A percentile compares a stretch with the other conserved stretches of the same genome.
phyloP scores from a whole-genome alignment of 768 basidiomycete genomes.

The Boletus reticuloceps region DNA sequence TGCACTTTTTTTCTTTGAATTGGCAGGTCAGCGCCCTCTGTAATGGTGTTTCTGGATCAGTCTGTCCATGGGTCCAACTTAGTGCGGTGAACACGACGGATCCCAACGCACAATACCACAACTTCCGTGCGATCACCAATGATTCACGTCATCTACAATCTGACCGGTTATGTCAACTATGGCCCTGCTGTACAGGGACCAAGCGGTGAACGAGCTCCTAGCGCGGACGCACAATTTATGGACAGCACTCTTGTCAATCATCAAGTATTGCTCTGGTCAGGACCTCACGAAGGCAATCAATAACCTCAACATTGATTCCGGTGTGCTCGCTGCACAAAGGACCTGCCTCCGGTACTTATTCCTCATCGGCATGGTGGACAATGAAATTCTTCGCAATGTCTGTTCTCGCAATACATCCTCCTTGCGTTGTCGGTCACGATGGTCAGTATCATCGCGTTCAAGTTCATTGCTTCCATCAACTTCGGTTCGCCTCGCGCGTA shows the following conservation, averaged over 20 bases:
- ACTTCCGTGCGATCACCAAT: conserved; percentile 86
- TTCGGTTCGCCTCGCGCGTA: too few species aligned
- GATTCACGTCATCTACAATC: conserved; percentile 92
- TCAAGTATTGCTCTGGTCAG: conserved; percentile 64
- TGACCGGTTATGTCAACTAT: conserved; percentile 74
- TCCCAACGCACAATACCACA: conserved; percentile 87
- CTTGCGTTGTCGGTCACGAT: conserved; percentile 68
- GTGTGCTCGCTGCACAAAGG: conserved; percentile 59
- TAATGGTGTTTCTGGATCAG: conserved; percentile 74
- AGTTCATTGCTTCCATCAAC: too few species aligned
- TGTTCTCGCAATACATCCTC: conserved; percentile 80
- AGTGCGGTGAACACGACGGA: too few species aligned
- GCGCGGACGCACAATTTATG: conserved; percentile 65
- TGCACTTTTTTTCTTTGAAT: too few species aligned
- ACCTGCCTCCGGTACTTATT: too few species aligned
- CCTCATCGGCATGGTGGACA: too few species aligned
- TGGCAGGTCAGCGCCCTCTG: conserved; percentile 48
- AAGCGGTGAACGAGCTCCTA: conserved; percentile 42
- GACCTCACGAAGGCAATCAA: conserved; percentile 59
- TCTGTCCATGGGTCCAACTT: conserved; percentile 77
- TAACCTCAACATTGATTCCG: conserved; percentile 54
- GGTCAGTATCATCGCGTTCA: too few species aligned
- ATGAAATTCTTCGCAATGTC: too few species aligned
- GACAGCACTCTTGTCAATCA: conserved; percentile 67
- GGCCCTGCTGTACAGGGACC: conserved; percentile 59